Percentiles rank a stretch among this genome's conserved stretches.
Evolutionary conservation across 2,329 filamentous ascomycete genomes (phyloP).

Genomic region (Rhynchosporium graminicola): DNA sequence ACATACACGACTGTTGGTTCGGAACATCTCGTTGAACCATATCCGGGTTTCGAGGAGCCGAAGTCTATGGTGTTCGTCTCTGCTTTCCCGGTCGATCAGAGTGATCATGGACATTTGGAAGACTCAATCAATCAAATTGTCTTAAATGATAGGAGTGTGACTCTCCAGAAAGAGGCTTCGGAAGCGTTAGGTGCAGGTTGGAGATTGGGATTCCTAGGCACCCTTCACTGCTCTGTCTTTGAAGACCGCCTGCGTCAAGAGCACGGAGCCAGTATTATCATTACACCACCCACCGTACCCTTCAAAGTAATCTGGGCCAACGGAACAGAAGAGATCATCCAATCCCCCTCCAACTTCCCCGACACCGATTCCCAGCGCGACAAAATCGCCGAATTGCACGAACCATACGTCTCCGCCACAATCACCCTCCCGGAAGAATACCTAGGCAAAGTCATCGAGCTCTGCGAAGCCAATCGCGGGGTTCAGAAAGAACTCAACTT

Average conservation of each 20-base stretch:
- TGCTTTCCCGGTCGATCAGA: slow-evolving; percentile 89
- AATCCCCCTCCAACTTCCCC: slow-evolving; percentile 87
- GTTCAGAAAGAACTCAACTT: slow-evolving; percentile 86
- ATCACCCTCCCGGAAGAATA: slow-evolving; percentile 94
- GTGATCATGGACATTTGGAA: slow-evolving; percentile 81
- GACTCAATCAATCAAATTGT: slow-evolving; percentile 94
- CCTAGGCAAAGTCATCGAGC: slow-evolving; percentile 88
- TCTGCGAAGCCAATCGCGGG: slow-evolving; percentile 88
- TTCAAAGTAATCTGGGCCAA: slow-evolving; percentile 81
- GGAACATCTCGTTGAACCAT: slow-evolving; percentile 74
- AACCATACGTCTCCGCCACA: slow-evolving; percentile 78
- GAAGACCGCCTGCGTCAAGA: slow-evolving; percentile 93
- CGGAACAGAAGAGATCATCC: slow-evolving; percentile 76
- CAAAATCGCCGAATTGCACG: slow-evolving; percentile 61
- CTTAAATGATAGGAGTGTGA: slow-evolving; percentile 93
- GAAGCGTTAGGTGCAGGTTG: slow-evolving; percentile 93
- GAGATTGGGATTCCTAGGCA: slow-evolving; percentile 93
- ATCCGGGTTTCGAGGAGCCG: slow-evolving; percentile 93
- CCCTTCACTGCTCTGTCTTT: slow-evolving; percentile 97
- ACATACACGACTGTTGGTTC: slow-evolving; percentile 84
- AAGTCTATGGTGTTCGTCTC: slow-evolving; percentile 99
- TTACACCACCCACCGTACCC: slow-evolving; percentile 93
- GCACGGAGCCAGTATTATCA: slow-evolving; percentile 92
- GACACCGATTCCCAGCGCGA: slow-evolving; percentile 57
- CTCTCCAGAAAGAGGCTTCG: slow-evolving; percentile 89